These are phyloP conservation scores for Vanrija humicola DNA, from an alignment of 1,284 basidiomycete species.

Conservation along the genomic window DNA sequence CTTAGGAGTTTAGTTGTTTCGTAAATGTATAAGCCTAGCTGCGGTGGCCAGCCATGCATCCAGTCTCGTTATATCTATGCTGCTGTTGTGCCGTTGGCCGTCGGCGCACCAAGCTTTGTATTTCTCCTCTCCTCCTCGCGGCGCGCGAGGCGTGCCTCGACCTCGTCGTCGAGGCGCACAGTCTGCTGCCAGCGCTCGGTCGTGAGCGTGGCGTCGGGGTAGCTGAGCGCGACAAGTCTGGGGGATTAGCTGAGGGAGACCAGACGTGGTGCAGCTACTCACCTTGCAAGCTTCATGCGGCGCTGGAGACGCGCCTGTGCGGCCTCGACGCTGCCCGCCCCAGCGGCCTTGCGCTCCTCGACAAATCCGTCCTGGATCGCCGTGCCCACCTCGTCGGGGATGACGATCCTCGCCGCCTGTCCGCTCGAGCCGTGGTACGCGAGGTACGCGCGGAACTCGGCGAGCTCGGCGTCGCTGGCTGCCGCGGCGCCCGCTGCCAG, in stretches of 20 bases:
- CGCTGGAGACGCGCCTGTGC: constrained; percentile 37
- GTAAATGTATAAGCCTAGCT: not conserved
- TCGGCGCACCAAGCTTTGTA: constrained; percentile 11
- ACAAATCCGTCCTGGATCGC: constrained; percentile 44
- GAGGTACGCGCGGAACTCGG: constrained; percentile 30
- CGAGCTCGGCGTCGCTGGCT: constrained; percentile 11
- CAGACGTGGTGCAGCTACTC: not conserved
- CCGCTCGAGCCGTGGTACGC: constrained; percentile 10
- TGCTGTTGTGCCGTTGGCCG: not conserved
- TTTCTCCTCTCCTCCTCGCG: not conserved
- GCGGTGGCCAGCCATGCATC: too few relatives aligned
- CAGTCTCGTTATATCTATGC: too few relatives aligned
- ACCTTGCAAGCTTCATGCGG: constrained; percentile 44
- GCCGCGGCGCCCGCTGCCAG: not conserved
- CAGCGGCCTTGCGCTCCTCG: constrained; percentile 21
- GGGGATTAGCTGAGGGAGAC: not conserved
- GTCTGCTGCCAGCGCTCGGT: constrained; percentile 32
- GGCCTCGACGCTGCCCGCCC: constrained; percentile 18
- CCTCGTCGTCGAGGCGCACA: constrained; percentile 31
- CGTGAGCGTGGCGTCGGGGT: constrained; percentile 25
- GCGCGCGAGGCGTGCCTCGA: constrained; percentile 13
- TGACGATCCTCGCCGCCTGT: constrained; percentile 24
- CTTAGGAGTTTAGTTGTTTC: not conserved
- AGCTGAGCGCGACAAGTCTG: constrained; percentile 38
- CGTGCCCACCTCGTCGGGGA: constrained; percentile 37